These are phyloP conservation scores for Dactylellina cionopaga DNA, from an alignment of 2,329 filamentous ascomycete genomes.

Conservation along the genomic window DNA sequence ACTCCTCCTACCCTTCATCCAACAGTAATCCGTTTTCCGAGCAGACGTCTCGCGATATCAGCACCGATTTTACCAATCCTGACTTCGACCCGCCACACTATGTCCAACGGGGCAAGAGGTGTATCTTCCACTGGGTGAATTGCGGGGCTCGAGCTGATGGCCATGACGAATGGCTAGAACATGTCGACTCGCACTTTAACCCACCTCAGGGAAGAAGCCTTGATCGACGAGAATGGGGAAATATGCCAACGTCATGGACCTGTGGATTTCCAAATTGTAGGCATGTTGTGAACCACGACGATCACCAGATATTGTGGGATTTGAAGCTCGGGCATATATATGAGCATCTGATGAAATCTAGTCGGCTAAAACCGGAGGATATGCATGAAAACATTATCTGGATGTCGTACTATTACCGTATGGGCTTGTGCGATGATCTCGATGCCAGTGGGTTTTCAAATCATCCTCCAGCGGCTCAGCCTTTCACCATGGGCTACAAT, in stretches of 20 bases:
- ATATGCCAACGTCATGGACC: slow-evolving; percentile 31
- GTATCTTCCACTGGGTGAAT: slow-evolving; percentile 31
- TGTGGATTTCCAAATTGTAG: slow-evolving; percentile 25
- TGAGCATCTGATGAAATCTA: not conserved
- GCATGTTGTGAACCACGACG: not conserved
- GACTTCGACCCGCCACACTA: not conserved
- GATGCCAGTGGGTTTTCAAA: not conserved
- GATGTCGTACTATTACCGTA: slow-evolving; percentile 29
- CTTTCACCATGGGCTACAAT: not conserved
- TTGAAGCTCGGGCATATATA: slow-evolving; percentile 32
- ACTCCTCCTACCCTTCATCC: not conserved
- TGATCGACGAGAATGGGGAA: not conserved
- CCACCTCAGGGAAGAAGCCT: not conserved
- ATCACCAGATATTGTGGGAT: slow-evolving; percentile 24
- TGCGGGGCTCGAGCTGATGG: not conserved
- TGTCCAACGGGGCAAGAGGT: slow-evolving; percentile 12
- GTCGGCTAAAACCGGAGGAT: slow-evolving; percentile 3
- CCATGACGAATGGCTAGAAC: slow-evolving; percentile 17
- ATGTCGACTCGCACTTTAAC: slow-evolving; percentile 23
- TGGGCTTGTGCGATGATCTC: not conserved
- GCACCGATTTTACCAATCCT: slow-evolving; percentile 10
- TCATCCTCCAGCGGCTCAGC: not conserved
- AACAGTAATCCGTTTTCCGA: not conserved
- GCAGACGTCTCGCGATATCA: not conserved
- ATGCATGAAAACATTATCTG: slow-evolving; percentile 17